A percentile compares a stretch with the other conserved stretches of the same genome.
These are phyloP conservation scores for Plasmodium blacklocki DNA, from an alignment of 169 alveolate species.

Conservation along the genomic window DNA sequence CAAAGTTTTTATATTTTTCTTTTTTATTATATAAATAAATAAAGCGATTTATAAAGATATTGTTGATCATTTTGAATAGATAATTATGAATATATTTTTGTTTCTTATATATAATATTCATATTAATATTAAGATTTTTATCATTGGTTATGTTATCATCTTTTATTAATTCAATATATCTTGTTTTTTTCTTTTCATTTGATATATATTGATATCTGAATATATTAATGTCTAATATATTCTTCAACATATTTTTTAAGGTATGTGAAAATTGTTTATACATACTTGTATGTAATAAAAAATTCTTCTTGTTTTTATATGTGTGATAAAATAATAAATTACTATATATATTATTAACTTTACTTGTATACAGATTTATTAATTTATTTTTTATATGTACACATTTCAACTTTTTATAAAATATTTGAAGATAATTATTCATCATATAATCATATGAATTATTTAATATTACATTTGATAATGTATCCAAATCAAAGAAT, in stretches of 20 bases:
- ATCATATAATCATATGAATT: neutral
- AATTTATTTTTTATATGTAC: neutral
- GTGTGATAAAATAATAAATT: constrained; percentile 1
- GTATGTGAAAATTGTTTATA: neutral
- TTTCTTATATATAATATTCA: no score
- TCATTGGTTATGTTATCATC: neutral
- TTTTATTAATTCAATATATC: neutral
- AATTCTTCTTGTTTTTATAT: neutral
- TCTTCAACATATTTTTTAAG: neutral
- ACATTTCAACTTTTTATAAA: neutral
- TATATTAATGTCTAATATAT: neutral
- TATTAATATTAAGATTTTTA: no score
- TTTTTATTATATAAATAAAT: neutral
- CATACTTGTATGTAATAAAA: neutral
- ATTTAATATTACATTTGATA: neutral
- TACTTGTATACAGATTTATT: neutral
- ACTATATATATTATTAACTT: constrained; percentile 1
- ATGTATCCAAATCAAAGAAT: neutral
- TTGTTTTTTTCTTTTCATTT: neutral
- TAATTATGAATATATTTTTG: neutral
- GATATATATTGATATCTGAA: neutral
- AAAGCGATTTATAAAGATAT: neutral
- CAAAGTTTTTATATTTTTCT: no score
- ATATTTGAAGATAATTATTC: neutral
- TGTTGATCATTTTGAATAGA: neutral